Evolutionary conservation across 805 yeast genomes (phyloP).

Genomic region (Pichia insulana): DNA sequence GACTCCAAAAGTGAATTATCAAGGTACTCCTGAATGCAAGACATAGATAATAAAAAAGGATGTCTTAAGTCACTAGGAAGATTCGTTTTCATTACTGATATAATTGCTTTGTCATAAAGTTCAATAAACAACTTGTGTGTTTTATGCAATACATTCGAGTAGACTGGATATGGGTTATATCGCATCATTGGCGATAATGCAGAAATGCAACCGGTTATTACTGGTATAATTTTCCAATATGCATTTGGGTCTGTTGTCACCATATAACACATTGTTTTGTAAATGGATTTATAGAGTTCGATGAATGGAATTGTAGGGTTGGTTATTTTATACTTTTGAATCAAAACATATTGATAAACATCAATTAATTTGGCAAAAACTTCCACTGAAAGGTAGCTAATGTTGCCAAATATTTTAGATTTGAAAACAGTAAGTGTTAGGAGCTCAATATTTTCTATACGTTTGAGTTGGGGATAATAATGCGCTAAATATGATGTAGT

Average conservation of each 20-base stretch:
- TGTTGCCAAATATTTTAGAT: conserved; percentile 30
- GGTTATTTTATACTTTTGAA: conserved; percentile 37
- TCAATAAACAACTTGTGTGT: neutral
- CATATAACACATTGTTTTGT: conserved; percentile 2
- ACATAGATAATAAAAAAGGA: neutral
- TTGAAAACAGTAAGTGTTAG: conserved; percentile 37
- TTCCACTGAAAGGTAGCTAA: conserved; percentile 20
- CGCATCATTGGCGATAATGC: conserved; percentile 24
- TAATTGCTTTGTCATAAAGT: neutral
- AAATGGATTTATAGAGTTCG: conserved; percentile 30
- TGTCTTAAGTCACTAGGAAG: neutral
- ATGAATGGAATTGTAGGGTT: conserved; percentile 40
- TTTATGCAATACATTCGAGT: conserved; percentile 17
- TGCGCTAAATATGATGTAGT: conserved; percentile 40
- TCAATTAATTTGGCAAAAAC: conserved; percentile 36
- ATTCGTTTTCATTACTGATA: neutral
- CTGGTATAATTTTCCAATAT: conserved; percentile 40
- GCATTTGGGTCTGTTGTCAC: conserved; percentile 10
- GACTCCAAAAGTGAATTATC: neutral
- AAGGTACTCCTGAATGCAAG: conserved; percentile 1
- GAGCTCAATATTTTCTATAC: conserved; percentile 36
- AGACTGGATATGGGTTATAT: conserved; percentile 22
- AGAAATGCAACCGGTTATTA: conserved; percentile 37
- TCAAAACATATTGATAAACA: conserved; percentile 37
- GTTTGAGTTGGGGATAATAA: conserved; percentile 42